phyloP scores from a whole-genome alignment of 345 rosid genomes.

The Ceriops zippeliana region DNA sequence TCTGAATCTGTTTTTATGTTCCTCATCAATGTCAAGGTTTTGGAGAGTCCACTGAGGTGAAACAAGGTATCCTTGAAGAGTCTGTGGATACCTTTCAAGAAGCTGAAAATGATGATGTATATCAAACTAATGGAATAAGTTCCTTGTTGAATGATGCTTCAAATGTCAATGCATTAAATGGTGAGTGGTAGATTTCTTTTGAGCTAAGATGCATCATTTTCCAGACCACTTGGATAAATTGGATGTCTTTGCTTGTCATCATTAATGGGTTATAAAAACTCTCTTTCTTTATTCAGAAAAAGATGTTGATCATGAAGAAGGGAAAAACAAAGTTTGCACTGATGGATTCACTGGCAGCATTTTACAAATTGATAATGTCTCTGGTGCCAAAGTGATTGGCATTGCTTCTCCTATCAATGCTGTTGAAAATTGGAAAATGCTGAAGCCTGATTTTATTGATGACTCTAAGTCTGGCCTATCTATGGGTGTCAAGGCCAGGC shows the following conservation, averaged over 20 bases:
- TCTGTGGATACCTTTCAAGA: slow-evolving; percentile 24
- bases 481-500: slow-evolving; percentile 30
- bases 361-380: slow-evolving; percentile 12
- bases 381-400: slow-evolving; percentile 18
- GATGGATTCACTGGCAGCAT: slow-evolving; percentile 8
- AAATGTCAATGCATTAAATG: slow-evolving; percentile 10
- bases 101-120: slow-evolving; percentile 17
- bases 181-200: slow-evolving; percentile 21
- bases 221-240: neutral
- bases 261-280: slow-evolving; percentile 2
- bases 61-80: slow-evolving; percentile 34
- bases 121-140: slow-evolving; percentile 18
- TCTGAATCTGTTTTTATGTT: slow-evolving; percentile 4
- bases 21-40: slow-evolving; percentile 24
- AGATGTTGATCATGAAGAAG: slow-evolving; percentile 16
- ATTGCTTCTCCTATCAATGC: slow-evolving; percentile 1
- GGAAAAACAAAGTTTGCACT: slow-evolving; percentile 14
- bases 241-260: neutral
- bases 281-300: slow-evolving; percentile 19
- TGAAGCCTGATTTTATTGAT: slow-evolving; percentile 21
- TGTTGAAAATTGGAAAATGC: slow-evolving; percentile 24
- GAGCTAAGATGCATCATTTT: neutral
- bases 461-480: slow-evolving; percentile 23
- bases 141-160: slow-evolving; percentile 19
- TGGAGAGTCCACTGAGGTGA: slow-evolving; percentile 41